Base-by-base conservation (phyloP, 352 stramenopile species). In the Pythium sukuiense region DNA sequence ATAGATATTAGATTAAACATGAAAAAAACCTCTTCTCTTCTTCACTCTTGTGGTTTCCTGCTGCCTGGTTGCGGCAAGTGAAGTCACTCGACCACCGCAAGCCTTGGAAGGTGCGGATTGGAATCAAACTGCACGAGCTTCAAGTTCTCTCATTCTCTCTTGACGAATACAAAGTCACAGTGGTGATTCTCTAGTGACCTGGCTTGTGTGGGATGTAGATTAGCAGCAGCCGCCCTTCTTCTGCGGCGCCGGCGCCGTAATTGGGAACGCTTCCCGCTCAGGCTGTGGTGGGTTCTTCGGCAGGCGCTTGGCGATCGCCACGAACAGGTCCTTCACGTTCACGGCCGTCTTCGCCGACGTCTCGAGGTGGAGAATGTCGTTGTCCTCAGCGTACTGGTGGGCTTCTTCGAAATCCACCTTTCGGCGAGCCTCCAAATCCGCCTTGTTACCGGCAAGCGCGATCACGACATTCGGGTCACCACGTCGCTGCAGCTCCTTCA, bases 261-360 rank as follows among this genome's bases (percentile, higher is more conserved):
- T 93, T 18, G 84, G 85, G 71, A 95, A 94, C 29, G 87, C 82
- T 76, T 95, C 87, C 37, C 85, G 77, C 61, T 93, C 86, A 13
- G 85, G 83, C 65, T 95, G 87, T 37, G 81, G 80, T 32, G 85
- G 82, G 62, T 88, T 93, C 80, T 95, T 93, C 6, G 87, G 87
- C 61, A 95, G 74, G 41, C 80, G 77, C 74, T 93, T 92, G 20
- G 87, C 87, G 65, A 99, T 99, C 61, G 98, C 96, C 14, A 99
- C 91, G 76, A 99, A 99, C 46, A 99, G 81, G 52, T 98, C 89
- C 76, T 99, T 98, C 35, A 99, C 98, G 77, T 99, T 99, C 65
- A 97, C 97, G 3, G 96, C 94, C 59, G 97, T 99, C 86, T 99
- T 99, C 43, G 98, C 98, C 6, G 95, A 99, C 49, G 97, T 99